Evolutionary conservation across 139 green algal genomes (phyloP).

Genomic region (Auxenochlorella protothecoides): DNA sequence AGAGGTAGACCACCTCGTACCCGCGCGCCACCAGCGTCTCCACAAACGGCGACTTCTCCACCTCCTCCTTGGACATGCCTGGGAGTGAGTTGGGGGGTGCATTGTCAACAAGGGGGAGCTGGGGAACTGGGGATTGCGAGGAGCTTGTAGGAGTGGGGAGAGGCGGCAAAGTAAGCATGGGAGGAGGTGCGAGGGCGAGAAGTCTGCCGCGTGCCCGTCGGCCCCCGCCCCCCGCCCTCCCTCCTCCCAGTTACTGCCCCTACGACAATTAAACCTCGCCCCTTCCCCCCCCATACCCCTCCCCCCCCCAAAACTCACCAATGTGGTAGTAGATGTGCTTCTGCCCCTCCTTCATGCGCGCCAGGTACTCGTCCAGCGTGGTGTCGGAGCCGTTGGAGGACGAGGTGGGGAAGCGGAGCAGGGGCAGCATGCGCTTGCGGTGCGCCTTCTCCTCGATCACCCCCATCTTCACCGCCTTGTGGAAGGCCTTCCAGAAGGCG

Average conservation of each 20-base stretch:
- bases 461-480: conserved; percentile 90
- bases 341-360: conserved; percentile 83
- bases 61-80: conserved; percentile 57
- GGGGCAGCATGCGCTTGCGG: conserved; percentile 59
- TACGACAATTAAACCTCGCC: too few species aligned
- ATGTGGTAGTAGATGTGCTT: conserved; percentile 97
- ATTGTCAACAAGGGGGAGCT: neutral
- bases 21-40: conserved; percentile 53
- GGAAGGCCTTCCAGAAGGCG: conserved; percentile 87
- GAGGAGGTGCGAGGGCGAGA: neutral
- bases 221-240: neutral
- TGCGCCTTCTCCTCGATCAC: conserved; percentile 93
- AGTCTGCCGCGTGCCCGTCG: too few species aligned
- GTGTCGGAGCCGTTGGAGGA: conserved; percentile 61
- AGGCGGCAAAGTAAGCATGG: neutral
- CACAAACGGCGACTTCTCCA: conserved; percentile 64
- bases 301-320: conserved; percentile 26
- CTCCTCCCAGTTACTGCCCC: neutral
- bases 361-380: conserved; percentile 80
- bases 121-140: too few species aligned
- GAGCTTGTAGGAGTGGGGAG: neutral
- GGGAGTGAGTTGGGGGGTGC: neutral
- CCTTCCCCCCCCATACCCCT: neutral
- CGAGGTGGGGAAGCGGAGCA: conserved; percentile 75
- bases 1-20: conserved; percentile 92